These are phyloP conservation scores for Aaosphaeria pasadenensis DNA, from an alignment of 2,329 filamentous ascomycete genomes.

Conservation along the genomic window DNA sequence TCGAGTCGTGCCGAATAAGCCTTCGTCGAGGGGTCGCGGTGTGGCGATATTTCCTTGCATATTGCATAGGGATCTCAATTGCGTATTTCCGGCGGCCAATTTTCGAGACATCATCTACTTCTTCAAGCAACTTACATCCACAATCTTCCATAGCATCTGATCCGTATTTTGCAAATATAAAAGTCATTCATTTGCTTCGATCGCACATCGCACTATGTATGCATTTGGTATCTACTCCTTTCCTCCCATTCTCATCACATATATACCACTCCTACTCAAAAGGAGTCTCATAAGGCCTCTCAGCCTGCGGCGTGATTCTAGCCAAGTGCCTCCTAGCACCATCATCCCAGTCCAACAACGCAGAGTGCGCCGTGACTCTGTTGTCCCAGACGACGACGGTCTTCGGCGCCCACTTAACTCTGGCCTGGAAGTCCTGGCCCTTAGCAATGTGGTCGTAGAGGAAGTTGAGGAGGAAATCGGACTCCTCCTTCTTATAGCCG, in stretches of 20 bases:
- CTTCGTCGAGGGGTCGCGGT: too few relatives aligned
- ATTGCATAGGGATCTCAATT: too few relatives aligned
- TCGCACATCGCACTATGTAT: too few relatives aligned
- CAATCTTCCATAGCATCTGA: too few relatives aligned
- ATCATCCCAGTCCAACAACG: constrained; percentile 77
- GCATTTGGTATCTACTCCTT: too few relatives aligned
- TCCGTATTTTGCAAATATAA: too few relatives aligned
- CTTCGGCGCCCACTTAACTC: constrained; percentile 74
- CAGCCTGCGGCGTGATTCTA: constrained; percentile 78
- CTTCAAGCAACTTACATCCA: too few relatives aligned
- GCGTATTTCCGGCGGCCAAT: too few relatives aligned
- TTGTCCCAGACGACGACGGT: constrained; percentile 89
- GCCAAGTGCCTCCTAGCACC: constrained; percentile 77
- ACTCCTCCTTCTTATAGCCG: constrained; percentile 83
- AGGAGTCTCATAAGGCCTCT: constrained; percentile 68
- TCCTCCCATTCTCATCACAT: background rate
- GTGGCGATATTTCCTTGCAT: too few relatives aligned
- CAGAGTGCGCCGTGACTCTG: constrained; percentile 74
- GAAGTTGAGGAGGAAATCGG: constrained; percentile 73
- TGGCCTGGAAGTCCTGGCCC: constrained; percentile 69
- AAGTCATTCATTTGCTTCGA: too few relatives aligned
- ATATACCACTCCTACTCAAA: constrained; percentile 32
- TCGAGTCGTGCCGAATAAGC: too few relatives aligned
- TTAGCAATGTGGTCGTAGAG: constrained; percentile 71
- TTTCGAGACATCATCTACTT: too few relatives aligned